Percentiles rank a stretch among this genome's conserved stretches.
phyloP scores from a whole-genome alignment of 2,329 filamentous ascomycete species.

The Dendryphion nanum region DNA sequence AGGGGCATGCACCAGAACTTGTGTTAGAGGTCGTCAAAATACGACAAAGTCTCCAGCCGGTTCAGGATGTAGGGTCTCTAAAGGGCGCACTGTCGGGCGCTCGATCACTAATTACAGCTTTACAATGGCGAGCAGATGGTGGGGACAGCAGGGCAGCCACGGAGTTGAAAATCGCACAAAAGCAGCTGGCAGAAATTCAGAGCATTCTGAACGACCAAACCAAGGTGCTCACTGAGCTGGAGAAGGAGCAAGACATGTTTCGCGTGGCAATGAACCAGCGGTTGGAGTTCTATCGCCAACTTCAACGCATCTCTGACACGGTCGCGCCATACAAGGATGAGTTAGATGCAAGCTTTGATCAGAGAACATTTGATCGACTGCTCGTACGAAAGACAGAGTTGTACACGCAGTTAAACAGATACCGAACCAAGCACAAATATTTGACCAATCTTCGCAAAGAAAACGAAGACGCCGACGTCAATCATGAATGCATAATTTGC shows the following conservation, averaged over 20 bases:
- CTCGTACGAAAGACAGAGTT: conserved; percentile 51
- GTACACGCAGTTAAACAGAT: conserved; percentile 58
- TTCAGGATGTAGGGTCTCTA: conserved; percentile 60
- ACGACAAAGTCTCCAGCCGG: conserved; percentile 52
- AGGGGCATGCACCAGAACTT: conserved; percentile 71
- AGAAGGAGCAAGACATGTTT: conserved; percentile 74
- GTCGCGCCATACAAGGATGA: conserved; percentile 72
- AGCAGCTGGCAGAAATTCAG: conserved; percentile 61
- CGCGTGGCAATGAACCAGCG: conserved; percentile 78
- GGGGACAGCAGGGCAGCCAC: conserved; percentile 56
- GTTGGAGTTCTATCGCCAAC: conserved; percentile 84
- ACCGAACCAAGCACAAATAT: conserved; percentile 76
- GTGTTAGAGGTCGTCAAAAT: conserved; percentile 53
- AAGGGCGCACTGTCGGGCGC: conserved; percentile 69
- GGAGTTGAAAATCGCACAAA: conserved; percentile 65
- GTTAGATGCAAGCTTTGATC: conserved; percentile 57
- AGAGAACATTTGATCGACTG: conserved; percentile 44
- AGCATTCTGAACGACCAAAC: conserved; percentile 52
- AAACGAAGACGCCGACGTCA: conserved; percentile 55
- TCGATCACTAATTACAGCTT: conserved; percentile 59
- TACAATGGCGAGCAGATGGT: conserved; percentile 58
- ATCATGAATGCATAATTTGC: conserved; percentile 81
- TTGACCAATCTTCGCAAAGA: conserved; percentile 62
- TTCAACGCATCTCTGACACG: conserved; percentile 87
- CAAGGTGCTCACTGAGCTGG: conserved; percentile 52